A percentile compares a stretch with the other conserved stretches of the same genome.
Evolutionary conservation across 176 grass and related monocot genomes (phyloP).

Genomic region (Cocos nucifera): DNA sequence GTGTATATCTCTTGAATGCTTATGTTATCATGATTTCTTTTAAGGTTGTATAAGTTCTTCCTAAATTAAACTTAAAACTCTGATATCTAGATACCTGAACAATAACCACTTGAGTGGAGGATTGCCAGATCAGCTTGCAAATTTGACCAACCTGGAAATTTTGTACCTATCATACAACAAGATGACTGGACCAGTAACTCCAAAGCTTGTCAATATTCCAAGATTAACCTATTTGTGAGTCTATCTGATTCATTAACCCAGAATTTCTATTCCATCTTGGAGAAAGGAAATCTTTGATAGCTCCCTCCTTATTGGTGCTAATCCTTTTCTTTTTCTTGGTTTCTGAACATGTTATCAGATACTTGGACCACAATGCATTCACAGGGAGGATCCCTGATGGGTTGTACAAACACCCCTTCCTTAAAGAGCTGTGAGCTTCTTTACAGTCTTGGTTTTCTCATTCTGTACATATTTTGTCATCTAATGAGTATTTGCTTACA

Average conservation of each 20-base stretch:
- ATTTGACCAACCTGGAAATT: constrained; percentile 89
- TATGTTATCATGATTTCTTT: too few relatives aligned
- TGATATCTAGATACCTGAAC: constrained; percentile 57
- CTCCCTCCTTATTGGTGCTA: too few relatives aligned
- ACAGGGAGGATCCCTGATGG: constrained; percentile 86
- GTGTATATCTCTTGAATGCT: neutral
- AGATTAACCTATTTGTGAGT: constrained; percentile 94
- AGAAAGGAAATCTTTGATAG: too few relatives aligned
- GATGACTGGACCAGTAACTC: constrained; percentile 71
- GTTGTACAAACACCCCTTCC: constrained; percentile 78
- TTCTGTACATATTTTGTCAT: constrained; percentile 9
- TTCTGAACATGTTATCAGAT: constrained; percentile 21
- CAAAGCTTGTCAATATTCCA: constrained; percentile 61
- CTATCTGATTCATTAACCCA: neutral
- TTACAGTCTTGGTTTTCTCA: neutral
- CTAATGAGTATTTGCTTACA: neutral
- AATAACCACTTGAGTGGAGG: constrained; percentile 83
- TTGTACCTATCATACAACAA: constrained; percentile 82
- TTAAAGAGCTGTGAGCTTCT: constrained; percentile 83
- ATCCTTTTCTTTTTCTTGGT: too few relatives aligned
- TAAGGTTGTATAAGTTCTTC: too few relatives aligned
- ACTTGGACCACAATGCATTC: constrained; percentile 87
- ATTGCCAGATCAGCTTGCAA: constrained; percentile 84
- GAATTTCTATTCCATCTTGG: too few relatives aligned
- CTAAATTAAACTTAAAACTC: neutral